phyloP scores from a whole-genome alignment of 2,329 filamentous ascomycete genomes.

The Colletotrichum cuscutae region DNA sequence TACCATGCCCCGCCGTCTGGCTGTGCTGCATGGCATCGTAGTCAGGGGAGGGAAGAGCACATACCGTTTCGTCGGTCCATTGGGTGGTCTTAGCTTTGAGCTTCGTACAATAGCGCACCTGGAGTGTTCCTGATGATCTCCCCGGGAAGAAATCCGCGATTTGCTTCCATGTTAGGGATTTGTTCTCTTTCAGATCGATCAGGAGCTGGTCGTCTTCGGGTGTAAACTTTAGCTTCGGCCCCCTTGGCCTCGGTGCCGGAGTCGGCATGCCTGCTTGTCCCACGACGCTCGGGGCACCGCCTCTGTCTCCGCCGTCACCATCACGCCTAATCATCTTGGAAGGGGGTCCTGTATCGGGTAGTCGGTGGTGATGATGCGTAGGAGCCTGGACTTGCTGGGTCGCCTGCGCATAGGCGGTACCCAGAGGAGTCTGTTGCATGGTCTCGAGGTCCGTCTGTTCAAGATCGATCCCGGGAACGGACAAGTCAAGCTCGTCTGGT shows the following conservation, averaged over 20 bases:
- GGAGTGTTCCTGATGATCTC: slow-evolving; percentile 87
- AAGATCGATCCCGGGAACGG: slow-evolving; percentile 62
- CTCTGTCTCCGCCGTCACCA: slow-evolving; percentile 62
- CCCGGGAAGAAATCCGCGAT: slow-evolving; percentile 97
- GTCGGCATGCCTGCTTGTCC: slow-evolving; percentile 88
- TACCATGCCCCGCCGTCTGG: slow-evolving; percentile 40
- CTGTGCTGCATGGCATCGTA: neutral
- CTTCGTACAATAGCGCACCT: slow-evolving; percentile 95
- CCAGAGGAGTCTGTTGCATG: slow-evolving; percentile 64
- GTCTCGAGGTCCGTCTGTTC: slow-evolving; percentile 65
- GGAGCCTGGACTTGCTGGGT: slow-evolving; percentile 59
- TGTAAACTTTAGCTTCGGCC: slow-evolving; percentile 94
- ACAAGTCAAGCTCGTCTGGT: slow-evolving; percentile 69
- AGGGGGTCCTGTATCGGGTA: slow-evolving; percentile 78
- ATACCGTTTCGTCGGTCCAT: slow-evolving; percentile 94
- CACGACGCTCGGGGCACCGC: slow-evolving; percentile 84
- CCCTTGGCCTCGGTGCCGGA: slow-evolving; percentile 82
- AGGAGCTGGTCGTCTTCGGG: slow-evolving; percentile 89
- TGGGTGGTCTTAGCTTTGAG: slow-evolving; percentile 92
- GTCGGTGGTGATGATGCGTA: slow-evolving; percentile 83
- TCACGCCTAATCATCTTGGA: slow-evolving; percentile 74
- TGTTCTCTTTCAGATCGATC: slow-evolving; percentile 92
- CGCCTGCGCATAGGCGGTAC: slow-evolving; percentile 61
- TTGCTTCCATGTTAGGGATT: slow-evolving; percentile 96
- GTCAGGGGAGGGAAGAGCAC: slow-evolving; percentile 45